These are phyloP conservation scores for Flaveria brownii DNA, from an alignment of 129 eudicot species.

Conservation along the genomic window DNA sequence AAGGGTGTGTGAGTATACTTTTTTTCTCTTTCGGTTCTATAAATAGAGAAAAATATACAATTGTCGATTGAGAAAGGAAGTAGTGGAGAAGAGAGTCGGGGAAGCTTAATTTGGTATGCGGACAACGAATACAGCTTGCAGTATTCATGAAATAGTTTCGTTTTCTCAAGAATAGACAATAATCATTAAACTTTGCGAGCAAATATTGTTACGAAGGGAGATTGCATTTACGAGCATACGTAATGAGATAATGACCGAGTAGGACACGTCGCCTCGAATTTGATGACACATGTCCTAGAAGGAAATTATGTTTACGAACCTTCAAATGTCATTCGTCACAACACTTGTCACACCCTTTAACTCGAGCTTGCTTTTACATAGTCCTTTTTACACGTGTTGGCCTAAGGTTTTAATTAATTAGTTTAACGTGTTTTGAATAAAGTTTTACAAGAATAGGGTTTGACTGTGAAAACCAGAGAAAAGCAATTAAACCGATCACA, in stretches of 20 bases:
- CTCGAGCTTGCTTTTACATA: neutral
- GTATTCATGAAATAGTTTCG: conserved; percentile 26
- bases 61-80: conserved; percentile 21
- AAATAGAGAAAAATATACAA: conserved; percentile 27
- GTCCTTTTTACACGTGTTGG: neutral
- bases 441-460: neutral
- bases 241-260: conserved; percentile 21
- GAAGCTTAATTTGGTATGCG: conserved; percentile 37
- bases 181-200: conserved; percentile 30
- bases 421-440: neutral
- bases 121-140: conserved; percentile 46
- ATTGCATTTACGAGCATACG: conserved; percentile 21
- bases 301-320: conserved; percentile 15
- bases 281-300: conserved; percentile 29
- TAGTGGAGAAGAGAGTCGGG: conserved; percentile 30
- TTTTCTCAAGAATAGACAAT: conserved; percentile 25
- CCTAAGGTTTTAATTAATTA: too few species aligned
- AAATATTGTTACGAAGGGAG: conserved; percentile 30
- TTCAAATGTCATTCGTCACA: conserved; percentile 5
- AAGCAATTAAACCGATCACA: too few species aligned
- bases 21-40: conserved; percentile 12
- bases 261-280: conserved; percentile 22
- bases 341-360: neutral
- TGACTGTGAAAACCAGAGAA: too few species aligned
- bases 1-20: conserved; percentile 28